Evolutionary conservation across 1,284 basidiomycete species (phyloP).

Genomic region (Ganoderma sinense): DNA sequence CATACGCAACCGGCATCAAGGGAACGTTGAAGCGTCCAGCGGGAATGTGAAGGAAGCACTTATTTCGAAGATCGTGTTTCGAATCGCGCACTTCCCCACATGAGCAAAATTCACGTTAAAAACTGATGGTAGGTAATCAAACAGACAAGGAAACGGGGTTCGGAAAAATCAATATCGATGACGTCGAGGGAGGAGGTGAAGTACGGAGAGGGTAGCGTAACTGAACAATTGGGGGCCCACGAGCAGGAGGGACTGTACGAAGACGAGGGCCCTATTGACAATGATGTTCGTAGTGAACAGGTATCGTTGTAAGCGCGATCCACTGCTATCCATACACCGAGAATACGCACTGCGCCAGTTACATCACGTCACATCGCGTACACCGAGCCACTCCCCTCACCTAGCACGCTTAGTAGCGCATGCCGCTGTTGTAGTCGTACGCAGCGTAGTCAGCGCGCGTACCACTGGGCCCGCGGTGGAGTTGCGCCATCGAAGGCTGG

Average conservation of each 20-base stretch:
- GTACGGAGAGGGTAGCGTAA: conserved; percentile 11
- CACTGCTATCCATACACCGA: conserved; percentile 36
- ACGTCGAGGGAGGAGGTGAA: background rate
- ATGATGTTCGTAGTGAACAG: conserved; percentile 23
- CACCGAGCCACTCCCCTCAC: background rate
- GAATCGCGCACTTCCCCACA: conserved; percentile 14
- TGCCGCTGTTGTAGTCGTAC: conserved; percentile 42
- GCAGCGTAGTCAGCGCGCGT: conserved; percentile 59
- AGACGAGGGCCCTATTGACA: conserved; percentile 9
- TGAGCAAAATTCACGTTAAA: background rate
- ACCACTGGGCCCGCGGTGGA: conserved; percentile 51
- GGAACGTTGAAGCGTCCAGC: conserved; percentile 35
- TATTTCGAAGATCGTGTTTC: conserved; percentile 2
- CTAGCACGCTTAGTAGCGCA: conserved; percentile 34
- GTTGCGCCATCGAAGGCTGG: conserved; percentile 65
- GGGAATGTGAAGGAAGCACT: conserved; percentile 19
- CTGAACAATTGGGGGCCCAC: conserved; percentile 11
- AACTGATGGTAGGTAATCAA: conserved; percentile 2
- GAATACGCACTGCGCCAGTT: conserved; percentile 27
- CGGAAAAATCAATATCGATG: background rate
- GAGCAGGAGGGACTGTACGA: conserved; percentile 5
- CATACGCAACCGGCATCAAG: conserved; percentile 15
- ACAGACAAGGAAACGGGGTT: conserved; percentile 11
- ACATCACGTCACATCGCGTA: conserved; percentile 13
- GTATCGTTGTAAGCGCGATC: conserved; percentile 34